A percentile compares a stretch with the other conserved stretches of the same genome.
Evolutionary conservation across 345 rosid species (phyloP).

Genomic region (Populus davidiana): DNA sequence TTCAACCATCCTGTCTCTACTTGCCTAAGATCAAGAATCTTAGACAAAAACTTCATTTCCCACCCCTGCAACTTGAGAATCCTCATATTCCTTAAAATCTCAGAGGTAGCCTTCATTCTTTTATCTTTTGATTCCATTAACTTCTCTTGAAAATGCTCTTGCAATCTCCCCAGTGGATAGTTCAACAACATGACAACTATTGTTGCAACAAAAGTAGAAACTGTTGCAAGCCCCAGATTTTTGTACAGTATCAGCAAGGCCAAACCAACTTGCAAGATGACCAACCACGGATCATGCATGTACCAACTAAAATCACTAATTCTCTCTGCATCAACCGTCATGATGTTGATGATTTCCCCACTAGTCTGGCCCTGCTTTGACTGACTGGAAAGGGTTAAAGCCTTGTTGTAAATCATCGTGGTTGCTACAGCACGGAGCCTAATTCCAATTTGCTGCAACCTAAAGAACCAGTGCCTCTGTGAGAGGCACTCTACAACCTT

Average conservation of each 20-base stretch:
- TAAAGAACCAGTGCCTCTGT: slow-evolving; percentile 28
- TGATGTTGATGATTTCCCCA: slow-evolving; percentile 37
- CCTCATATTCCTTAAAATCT: slow-evolving; percentile 33
- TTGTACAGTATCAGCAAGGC: slow-evolving; percentile 30
- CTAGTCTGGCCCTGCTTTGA: slow-evolving; percentile 32
- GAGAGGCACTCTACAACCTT: slow-evolving; percentile 35
- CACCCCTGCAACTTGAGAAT: slow-evolving; percentile 41
- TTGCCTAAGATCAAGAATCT: slow-evolving; percentile 27
- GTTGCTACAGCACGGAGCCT: slow-evolving; percentile 21
- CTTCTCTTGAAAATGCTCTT: slow-evolving; percentile 26
- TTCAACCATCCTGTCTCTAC: slow-evolving; percentile 32
- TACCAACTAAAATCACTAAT: slow-evolving; percentile 27
- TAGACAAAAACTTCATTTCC: slow-evolving; percentile 41
- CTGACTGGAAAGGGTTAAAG: slow-evolving; percentile 27
- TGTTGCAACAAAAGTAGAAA: slow-evolving; percentile 22
- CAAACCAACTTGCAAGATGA: slow-evolving; percentile 29
- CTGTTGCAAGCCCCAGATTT: slow-evolving; percentile 26
- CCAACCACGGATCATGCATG: slow-evolving; percentile 34
- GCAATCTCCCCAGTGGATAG: slow-evolving; percentile 27
- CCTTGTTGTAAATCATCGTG: slow-evolving; percentile 25
- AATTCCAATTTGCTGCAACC: slow-evolving; percentile 28
- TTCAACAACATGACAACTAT: slow-evolving; percentile 27
- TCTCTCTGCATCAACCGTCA: slow-evolving; percentile 37
- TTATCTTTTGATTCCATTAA: slow-evolving; percentile 36
- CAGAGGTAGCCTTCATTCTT: slow-evolving; percentile 36